A percentile compares a stretch with the other conserved stretches of the same genome.
Evolutionary conservation across 257 asterid genomes (phyloP).

Genomic region (Nicotiana undulata): DNA sequence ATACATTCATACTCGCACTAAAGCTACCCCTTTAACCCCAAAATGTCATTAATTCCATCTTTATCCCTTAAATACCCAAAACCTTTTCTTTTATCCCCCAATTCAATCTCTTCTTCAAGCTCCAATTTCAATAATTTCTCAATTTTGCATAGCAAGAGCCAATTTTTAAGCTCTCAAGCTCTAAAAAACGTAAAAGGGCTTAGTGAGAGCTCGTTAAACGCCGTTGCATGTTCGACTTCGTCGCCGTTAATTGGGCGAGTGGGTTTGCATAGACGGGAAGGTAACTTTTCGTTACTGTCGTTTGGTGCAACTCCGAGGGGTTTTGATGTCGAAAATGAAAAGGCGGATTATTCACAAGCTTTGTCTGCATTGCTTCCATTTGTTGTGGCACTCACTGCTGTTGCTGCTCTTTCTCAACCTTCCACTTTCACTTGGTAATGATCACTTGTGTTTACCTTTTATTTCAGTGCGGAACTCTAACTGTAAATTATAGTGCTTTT

Average conservation of each 20-base stretch:
- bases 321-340: conserved; percentile 28
- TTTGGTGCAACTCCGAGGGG: conserved; percentile 45
- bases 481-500: background rate
- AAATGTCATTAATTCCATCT: conserved; percentile 21
- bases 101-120: background rate
- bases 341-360: conserved; percentile 50
- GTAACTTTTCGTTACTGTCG: conserved; percentile 62
- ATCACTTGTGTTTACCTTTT: background rate
- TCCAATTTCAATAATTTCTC: background rate
- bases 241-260: conserved; percentile 73
- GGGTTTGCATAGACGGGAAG: conserved; percentile 78
- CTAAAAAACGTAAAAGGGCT: background rate
- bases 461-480: background rate
- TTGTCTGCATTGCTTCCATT: conserved; percentile 83
- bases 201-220: conserved; percentile 25
- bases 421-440: conserved; percentile 85
- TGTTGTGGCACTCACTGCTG: conserved; percentile 84
- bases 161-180: background rate
- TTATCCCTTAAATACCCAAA: conserved; percentile 8
- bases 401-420: conserved; percentile 82
- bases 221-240: conserved; percentile 63
- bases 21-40: background rate
- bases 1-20: background rate
- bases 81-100: conserved; percentile 10
- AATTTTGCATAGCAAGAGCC: background rate